Percentiles rank a stretch among this genome's conserved stretches.
These are phyloP conservation scores for Fusarium albidum DNA, from an alignment of 2,329 filamentous ascomycete genomes.

Conservation along the genomic window DNA sequence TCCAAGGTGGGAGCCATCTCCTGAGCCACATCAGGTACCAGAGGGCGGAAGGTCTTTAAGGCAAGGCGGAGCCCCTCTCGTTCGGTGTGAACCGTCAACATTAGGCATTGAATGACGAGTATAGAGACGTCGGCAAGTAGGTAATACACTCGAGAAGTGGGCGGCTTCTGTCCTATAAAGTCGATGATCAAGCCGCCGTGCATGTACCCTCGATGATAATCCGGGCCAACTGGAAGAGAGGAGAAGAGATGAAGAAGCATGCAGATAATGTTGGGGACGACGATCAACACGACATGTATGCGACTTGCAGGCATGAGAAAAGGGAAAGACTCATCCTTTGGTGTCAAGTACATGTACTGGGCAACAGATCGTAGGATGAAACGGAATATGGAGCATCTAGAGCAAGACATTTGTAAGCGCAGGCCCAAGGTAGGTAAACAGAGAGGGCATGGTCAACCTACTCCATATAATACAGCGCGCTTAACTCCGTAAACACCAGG, in stretches of 20 bases:
- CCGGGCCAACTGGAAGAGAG: slow-evolving; percentile 64
- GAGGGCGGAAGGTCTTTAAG: slow-evolving; percentile 50
- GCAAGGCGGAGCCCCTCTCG: slow-evolving; percentile 63
- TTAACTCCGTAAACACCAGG: slow-evolving; percentile 70
- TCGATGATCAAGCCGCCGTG: slow-evolving; percentile 74
- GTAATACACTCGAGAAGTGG: slow-evolving; percentile 63
- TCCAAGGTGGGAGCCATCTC: slow-evolving; percentile 49
- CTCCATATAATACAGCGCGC: slow-evolving; percentile 76
- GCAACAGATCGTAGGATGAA: slow-evolving; percentile 65
- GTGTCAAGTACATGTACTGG: slow-evolving; percentile 71
- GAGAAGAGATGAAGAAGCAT: slow-evolving; percentile 66
- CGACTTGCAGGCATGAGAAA: slow-evolving; percentile 64
- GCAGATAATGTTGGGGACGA: slow-evolving; percentile 67
- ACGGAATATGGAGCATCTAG: slow-evolving; percentile 71
- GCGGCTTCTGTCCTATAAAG: slow-evolving; percentile 72
- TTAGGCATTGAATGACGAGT: slow-evolving; percentile 66
- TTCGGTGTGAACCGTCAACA: slow-evolving; percentile 70
- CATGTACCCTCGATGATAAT: slow-evolving; percentile 69
- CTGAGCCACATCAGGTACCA: slow-evolving; percentile 42
- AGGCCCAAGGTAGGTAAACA: slow-evolving; percentile 1
- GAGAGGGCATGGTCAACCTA: slow-evolving; percentile 47
- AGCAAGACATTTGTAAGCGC: slow-evolving; percentile 26
- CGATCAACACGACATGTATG: slow-evolving; percentile 65
- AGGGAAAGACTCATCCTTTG: slow-evolving; percentile 65
- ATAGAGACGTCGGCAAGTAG: slow-evolving; percentile 65